Evolutionary conservation across 495 filamentous ascomycete species (phyloP).

Genomic region (Aspergillus mulundensis): DNA sequence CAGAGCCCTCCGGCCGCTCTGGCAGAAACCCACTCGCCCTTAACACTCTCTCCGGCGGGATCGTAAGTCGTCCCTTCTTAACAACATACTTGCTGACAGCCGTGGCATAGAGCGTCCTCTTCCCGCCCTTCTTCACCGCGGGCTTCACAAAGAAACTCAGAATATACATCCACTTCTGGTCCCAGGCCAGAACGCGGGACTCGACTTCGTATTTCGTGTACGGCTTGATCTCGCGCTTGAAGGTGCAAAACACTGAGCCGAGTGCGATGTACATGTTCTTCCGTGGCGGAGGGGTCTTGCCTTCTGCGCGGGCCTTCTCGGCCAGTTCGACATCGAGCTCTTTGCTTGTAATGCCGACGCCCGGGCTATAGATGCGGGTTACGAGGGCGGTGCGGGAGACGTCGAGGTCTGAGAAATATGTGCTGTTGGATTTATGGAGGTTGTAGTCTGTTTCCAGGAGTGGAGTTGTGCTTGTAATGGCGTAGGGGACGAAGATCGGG

Average conservation of each 20-base stretch:
- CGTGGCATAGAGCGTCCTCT: conserved; percentile 64
- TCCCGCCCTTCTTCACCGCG: conserved; percentile 35
- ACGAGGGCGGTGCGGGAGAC: conserved; percentile 61
- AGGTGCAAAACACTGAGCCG: conserved; percentile 61
- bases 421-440: conserved; percentile 68
- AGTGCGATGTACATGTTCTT: conserved; percentile 51
- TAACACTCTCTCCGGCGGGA: conserved; percentile 75
- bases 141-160: conserved; percentile 65
- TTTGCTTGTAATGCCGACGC: conserved; percentile 47
- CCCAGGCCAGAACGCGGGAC: conserved; percentile 66
- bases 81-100: conserved; percentile 84
- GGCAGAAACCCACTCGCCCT: conserved; percentile 61
- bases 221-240: conserved; percentile 65
- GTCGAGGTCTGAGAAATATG: conserved; percentile 73
- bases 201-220: conserved; percentile 64
- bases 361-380: conserved; percentile 54
- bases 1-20: conserved; percentile 19
- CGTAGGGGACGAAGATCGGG: conserved; percentile 53
- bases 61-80: conserved; percentile 81
- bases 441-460: conserved; percentile 64
- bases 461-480: conserved; percentile 49
- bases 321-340: conserved; percentile 41
- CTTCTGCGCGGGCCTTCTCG: conserved; percentile 33
- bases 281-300: conserved; percentile 39
- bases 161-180: conserved; percentile 80